These are phyloP conservation scores for Kodamaea neixiangensis DNA, from an alignment of 805 yeast species.

Conservation along the genomic window DNA sequence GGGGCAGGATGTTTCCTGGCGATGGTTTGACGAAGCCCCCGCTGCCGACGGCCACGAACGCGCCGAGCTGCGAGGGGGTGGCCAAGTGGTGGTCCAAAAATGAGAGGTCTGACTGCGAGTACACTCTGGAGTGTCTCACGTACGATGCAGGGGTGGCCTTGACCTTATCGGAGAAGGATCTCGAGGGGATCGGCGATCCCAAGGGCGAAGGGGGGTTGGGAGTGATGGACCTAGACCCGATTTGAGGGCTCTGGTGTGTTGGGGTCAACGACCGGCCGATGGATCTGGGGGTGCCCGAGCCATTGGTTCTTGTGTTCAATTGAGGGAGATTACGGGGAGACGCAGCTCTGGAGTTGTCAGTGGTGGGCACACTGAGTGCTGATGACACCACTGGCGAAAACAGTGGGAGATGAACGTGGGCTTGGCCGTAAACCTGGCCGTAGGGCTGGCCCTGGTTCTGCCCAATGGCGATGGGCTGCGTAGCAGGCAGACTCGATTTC, in stretches of 20 bases:
- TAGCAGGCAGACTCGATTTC: no score
- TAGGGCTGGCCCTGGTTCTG: not conserved
- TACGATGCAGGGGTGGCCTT: constrained; percentile 36
- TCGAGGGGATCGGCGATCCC: constrained; percentile 9
- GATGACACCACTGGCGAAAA: not conserved
- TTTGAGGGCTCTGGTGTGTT: not conserved
- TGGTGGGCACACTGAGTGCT: not conserved
- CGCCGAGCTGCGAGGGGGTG: constrained; percentile 11
- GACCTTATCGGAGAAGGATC: constrained; percentile 31
- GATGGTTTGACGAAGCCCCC: not conserved
- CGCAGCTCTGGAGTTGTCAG: not conserved
- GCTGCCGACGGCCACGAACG: not conserved
- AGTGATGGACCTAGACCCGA: not conserved
- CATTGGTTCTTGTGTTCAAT: constrained; percentile 3
- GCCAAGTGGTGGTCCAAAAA: constrained; percentile 14
- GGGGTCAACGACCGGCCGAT: not conserved
- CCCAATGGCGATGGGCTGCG: no score
- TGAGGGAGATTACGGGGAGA: constrained; percentile 6
- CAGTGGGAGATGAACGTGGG: not conserved
- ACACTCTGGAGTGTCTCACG: constrained; percentile 34
- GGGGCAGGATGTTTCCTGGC: constrained; percentile 10
- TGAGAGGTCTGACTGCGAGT: constrained; percentile 14
- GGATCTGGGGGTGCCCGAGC: not conserved
- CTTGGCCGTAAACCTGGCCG: not conserved
- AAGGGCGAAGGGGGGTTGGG: constrained; percentile 4